Conservation (phyloP, 129 eudicot genomes). For the Mikania micrantha region DNA sequence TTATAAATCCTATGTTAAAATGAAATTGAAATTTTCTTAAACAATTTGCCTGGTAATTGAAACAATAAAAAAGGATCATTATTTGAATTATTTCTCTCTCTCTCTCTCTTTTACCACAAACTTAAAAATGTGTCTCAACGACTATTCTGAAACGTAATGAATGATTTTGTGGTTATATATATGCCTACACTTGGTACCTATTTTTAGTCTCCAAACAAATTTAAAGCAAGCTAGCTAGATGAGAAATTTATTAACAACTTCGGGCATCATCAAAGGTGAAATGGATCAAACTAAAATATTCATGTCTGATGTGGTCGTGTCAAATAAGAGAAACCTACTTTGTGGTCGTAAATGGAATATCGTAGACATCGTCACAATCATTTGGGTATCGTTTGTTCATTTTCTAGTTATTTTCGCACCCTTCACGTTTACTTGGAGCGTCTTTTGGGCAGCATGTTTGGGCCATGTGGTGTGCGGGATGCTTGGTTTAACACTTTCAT, state of each 20-base stretch:
- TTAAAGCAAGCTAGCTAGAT: too few relatives aligned
- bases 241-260: background rate
- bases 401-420: slow-evolving; percentile 53
- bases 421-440: slow-evolving; percentile 67
- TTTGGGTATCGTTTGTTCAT: slow-evolving; percentile 50
- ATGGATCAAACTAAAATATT: slow-evolving; percentile 22
- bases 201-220: background rate
- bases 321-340: slow-evolving; percentile 40
- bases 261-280: background rate
- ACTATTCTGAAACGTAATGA: background rate
- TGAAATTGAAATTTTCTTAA: too few relatives aligned
- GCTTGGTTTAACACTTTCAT: slow-evolving; percentile 67
- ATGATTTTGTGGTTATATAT: background rate
- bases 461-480: slow-evolving; percentile 46
- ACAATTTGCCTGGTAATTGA: too few relatives aligned
- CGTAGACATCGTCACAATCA: slow-evolving; percentile 31
- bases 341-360: slow-evolving; percentile 54
- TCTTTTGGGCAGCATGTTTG: slow-evolving; percentile 56
- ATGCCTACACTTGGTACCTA: background rate
- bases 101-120: too few relatives aligned
- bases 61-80: too few relatives aligned
- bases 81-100: too few relatives aligned
- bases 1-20: too few relatives aligned
- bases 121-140: background rate
- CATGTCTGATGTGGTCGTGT: slow-evolving; percentile 62